Evolutionary conservation across 2,329 filamentous ascomycete genomes (phyloP).

Genomic region (Ophiocordyceps unilateralis): DNA sequence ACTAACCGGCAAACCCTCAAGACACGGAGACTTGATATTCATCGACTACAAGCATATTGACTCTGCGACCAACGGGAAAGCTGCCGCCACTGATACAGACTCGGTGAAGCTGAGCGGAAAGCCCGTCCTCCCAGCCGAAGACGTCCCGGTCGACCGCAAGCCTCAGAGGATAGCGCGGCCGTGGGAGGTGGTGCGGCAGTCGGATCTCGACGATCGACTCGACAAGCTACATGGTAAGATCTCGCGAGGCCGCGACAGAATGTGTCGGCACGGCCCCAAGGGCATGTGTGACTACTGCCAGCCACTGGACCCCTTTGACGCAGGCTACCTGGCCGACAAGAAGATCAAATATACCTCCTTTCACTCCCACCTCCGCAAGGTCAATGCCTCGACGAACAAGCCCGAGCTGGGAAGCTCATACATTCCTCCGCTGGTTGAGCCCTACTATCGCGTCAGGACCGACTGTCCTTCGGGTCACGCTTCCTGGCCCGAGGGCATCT

Average conservation of each 20-base stretch:
- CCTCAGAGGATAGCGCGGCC: conserved; percentile 30
- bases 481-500: conserved; percentile 89
- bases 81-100: no score
- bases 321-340: conserved; percentile 78
- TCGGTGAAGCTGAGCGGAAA: no score
- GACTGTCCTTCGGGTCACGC: conserved; percentile 89
- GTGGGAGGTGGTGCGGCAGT: conserved; percentile 86
- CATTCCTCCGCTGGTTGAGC: conserved; percentile 86
- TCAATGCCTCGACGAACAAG: conserved; percentile 93
- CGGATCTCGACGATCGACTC: conserved; percentile 67
- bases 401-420: conserved; percentile 86
- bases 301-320: conserved; percentile 83
- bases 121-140: conserved; percentile 51
- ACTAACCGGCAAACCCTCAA: conserved; percentile 17
- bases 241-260: conserved; percentile 56
- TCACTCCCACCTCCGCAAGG: conserved; percentile 83
- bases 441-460: conserved; percentile 74
- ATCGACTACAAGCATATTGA: conserved; percentile 54
- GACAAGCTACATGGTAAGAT: conserved; percentile 89
- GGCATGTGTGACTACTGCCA: conserved; percentile 99
- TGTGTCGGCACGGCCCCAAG: conserved; percentile 92
- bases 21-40: conserved; percentile 84
- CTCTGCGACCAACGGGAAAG: conserved; percentile 13
- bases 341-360: conserved; percentile 99
- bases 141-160: conserved; percentile 52